Conservation (phyloP, 129 eudicot genomes). For the Chrysanthemum seticuspe region DNA sequence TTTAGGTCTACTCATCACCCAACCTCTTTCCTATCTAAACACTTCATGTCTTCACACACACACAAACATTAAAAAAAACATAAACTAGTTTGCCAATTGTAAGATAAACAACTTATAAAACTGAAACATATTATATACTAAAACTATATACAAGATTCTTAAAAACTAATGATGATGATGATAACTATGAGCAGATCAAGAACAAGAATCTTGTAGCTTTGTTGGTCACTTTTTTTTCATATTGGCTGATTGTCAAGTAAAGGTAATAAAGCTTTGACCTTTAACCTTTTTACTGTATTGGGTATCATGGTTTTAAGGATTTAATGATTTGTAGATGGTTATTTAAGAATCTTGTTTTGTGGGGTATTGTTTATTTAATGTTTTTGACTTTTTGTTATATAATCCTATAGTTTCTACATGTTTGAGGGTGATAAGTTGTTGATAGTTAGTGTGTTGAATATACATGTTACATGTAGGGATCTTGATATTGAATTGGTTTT, state of each 20-base stretch:
- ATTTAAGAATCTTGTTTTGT: background rate
- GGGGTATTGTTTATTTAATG: background rate
- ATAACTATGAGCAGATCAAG: constrained; percentile 14
- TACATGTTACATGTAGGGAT: constrained; percentile 21
- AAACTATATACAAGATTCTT: background rate
- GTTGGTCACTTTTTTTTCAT: constrained; percentile 23
- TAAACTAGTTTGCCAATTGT: constrained; percentile 15
- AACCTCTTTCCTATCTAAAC: constrained; percentile 5
- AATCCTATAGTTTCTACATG: background rate
- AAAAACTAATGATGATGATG: constrained; percentile 20
- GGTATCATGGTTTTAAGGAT: constrained; percentile 16
- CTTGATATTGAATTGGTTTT: constrained; percentile 6
- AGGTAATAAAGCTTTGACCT: constrained; percentile 47
- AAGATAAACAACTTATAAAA: constrained; percentile 8
- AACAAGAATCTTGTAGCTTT: constrained; percentile 35
- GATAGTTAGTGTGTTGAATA: background rate
- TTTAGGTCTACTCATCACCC: constrained; percentile 25
- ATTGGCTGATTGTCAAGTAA: constrained; percentile 29
- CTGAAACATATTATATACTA: background rate
- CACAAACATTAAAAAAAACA: background rate
- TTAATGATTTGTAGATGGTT: background rate
- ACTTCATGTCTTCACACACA: background rate
- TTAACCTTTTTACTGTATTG: constrained; percentile 27
- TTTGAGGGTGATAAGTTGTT: constrained; percentile 3
- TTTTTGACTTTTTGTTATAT: background rate